phyloP scores from a whole-genome alignment of 2,329 filamentous ascomycete genomes.

The Penicillium sp. region DNA sequence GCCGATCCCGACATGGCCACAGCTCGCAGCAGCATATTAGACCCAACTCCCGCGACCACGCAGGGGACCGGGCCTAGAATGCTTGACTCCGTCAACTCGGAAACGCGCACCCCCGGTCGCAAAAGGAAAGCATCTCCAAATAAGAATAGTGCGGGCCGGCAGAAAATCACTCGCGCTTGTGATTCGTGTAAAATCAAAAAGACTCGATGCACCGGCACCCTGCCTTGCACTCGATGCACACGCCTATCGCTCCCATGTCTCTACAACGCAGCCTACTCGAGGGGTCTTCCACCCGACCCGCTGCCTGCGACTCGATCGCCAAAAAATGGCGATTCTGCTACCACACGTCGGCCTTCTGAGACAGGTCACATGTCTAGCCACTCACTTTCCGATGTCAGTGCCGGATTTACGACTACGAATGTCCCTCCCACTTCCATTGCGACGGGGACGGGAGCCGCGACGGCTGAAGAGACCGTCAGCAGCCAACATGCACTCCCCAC shows the following conservation, averaged over 20 bases:
- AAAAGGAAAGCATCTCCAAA: slow-evolving; percentile 36
- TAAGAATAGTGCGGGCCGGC: slow-evolving; percentile 29
- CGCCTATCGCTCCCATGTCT: slow-evolving; percentile 37
- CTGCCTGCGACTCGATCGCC: slow-evolving; percentile 17
- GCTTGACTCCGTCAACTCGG: neutral
- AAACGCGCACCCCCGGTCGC: slow-evolving; percentile 11
- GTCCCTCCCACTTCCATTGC: no score
- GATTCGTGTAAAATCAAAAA: slow-evolving; percentile 46
- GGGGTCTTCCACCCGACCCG: slow-evolving; percentile 42
- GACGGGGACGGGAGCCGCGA: no score
- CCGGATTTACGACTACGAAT: neutral
- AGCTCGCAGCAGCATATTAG: slow-evolving; percentile 18
- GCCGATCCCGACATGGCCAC: slow-evolving; percentile 18
- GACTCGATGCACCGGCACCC: slow-evolving; percentile 42
- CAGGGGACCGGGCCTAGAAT: slow-evolving; percentile 15
- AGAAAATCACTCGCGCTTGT: slow-evolving; percentile 45
- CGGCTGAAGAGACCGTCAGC: neutral
- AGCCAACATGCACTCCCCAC: slow-evolving; percentile 1
- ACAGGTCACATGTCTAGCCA: slow-evolving; percentile 1
- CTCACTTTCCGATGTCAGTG: slow-evolving; percentile 6
- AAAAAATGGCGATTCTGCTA: neutral
- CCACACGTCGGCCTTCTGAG: slow-evolving; percentile 1
- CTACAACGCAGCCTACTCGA: slow-evolving; percentile 43
- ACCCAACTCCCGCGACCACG: slow-evolving; percentile 11
- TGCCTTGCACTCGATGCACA: slow-evolving; percentile 41